Base-by-base conservation (phyloP, 164 flowering plant genomes). In the Vitis rupestris region DNA sequence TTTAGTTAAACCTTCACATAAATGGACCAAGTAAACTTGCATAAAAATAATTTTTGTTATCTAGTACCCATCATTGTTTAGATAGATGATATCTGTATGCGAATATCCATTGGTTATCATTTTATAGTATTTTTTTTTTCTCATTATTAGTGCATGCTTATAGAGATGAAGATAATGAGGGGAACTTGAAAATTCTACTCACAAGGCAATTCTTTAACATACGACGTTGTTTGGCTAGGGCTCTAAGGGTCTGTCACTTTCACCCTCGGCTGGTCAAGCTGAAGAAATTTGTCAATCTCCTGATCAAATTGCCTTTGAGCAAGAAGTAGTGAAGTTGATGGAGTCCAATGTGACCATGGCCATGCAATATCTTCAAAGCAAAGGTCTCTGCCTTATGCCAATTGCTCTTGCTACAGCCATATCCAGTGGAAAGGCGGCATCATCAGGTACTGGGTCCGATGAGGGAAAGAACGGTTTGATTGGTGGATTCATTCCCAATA, bases 381-480 rank as follows among this genome's bases (percentile, higher is more conserved):
- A 76, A 69, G 79, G 76, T 27, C 79, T 76, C 30, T 76, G 79
- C 61, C 73, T 76, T 49, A 72, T 76, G 73, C 79, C 79, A 9
- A 57, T 76, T 61, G 65, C 79, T 55, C 73, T 72, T 50, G 79
- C 76, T 49, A 17, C 73, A 1, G 73, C 79, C 64, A 64, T 76
- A 27, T 72, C 79, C 48, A 63, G 19, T 19, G 74, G 61, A 51
- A 74, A 63, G n/a, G 19, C 47, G 15, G 67, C 71, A 56, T 31
- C 67, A 29, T 19, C 67, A n/a, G 49, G 59, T 23, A 4, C 11
- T 23, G 44, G 7, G 52, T 68, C 64, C 10, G 72, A 64, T 4
- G 68, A 72, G 8, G 44, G 44, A 31, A 65, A 67, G 59, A 73
- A 57, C 50, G 27, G 68, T 23, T 17, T 19, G 16, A 52, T 13